These are phyloP conservation scores for Mycena metata DNA, from an alignment of 768 basidiomycete genomes.

Conservation along the genomic window DNA sequence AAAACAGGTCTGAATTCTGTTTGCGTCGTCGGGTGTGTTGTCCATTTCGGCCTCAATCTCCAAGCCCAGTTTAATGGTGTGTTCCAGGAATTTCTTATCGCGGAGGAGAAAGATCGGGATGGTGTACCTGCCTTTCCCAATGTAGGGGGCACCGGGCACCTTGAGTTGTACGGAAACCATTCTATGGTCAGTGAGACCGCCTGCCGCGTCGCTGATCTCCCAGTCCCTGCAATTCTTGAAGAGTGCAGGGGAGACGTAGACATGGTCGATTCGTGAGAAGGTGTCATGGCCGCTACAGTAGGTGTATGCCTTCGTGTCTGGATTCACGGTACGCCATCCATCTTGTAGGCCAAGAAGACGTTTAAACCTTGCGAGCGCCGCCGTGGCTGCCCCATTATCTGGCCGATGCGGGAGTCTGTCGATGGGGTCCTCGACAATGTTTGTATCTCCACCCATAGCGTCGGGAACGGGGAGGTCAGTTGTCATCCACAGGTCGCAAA, in stretches of 20 bases:
- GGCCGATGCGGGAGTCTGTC: slow-evolving; percentile 15
- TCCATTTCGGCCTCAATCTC: not conserved
- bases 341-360: not conserved
- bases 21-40: not conserved
- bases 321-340: slow-evolving; percentile 16
- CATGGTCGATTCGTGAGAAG: slow-evolving; percentile 31
- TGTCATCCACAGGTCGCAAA: slow-evolving; percentile 10
- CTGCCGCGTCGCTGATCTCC: slow-evolving; percentile 16
- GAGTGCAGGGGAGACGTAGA: slow-evolving; percentile 2
- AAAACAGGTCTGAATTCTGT: not conserved
- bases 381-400: not conserved
- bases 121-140: slow-evolving; percentile 32
- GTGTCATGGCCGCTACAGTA: slow-evolving; percentile 6
- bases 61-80: not conserved
- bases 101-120: slow-evolving; percentile 23
- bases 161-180: slow-evolving; percentile 28
- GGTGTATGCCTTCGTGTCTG: slow-evolving; percentile 23
- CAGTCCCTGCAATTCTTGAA: slow-evolving; percentile 19
- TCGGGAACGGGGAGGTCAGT: slow-evolving; percentile 14
- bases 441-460: not conserved
- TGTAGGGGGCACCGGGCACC: slow-evolving; percentile 23
- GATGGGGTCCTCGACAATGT: slow-evolving; percentile 6
- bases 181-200: slow-evolving; percentile 27
- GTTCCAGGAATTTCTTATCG: slow-evolving; percentile 7
- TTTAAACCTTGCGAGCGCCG: slow-evolving; percentile 11